Conservation (phyloP, 1,139 yeast species). For the Kluyveromyces marxianus region DNA sequence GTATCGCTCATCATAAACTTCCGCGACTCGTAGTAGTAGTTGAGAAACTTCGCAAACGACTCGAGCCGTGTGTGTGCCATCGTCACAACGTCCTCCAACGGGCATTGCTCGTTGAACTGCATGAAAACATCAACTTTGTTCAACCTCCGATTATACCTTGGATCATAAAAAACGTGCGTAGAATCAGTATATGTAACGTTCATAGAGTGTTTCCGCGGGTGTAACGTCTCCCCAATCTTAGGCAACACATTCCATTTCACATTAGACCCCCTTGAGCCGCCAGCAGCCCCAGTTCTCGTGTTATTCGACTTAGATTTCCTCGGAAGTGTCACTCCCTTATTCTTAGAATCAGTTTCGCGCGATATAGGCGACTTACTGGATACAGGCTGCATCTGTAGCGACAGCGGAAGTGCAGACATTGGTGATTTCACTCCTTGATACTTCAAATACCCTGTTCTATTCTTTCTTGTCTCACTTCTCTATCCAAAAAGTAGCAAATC, state of each 20-base stretch:
- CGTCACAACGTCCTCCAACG: conserved; percentile 15
- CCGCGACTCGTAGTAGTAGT: conserved; percentile 17
- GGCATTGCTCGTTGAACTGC: conserved; percentile 21
- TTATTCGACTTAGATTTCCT: not conserved
- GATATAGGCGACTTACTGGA: not conserved
- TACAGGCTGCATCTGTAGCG: not conserved
- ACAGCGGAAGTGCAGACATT: not conserved
- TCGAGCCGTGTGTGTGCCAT: conserved; percentile 18
- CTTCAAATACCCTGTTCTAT: no score
- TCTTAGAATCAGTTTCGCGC: not conserved
- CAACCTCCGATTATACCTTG: conserved; percentile 19
- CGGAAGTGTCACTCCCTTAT: not conserved
- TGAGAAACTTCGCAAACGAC: conserved; percentile 16
- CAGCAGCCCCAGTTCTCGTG: not conserved
- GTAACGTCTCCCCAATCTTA: conserved; percentile 9
- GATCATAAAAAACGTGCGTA: conserved; percentile 21
- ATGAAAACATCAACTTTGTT: conserved; percentile 21
- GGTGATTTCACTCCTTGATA: not conserved
- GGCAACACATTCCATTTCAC: conserved; percentile 10
- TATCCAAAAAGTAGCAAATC: no score
- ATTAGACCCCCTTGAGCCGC: not conserved
- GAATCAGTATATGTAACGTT: conserved; percentile 19
- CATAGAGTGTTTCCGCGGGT: conserved; percentile 8
- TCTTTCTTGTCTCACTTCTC: no score
- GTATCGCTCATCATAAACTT: conserved; percentile 7